These are phyloP conservation scores for Viridothelium virens DNA, from an alignment of 495 filamentous ascomycete species.

Conservation along the genomic window DNA sequence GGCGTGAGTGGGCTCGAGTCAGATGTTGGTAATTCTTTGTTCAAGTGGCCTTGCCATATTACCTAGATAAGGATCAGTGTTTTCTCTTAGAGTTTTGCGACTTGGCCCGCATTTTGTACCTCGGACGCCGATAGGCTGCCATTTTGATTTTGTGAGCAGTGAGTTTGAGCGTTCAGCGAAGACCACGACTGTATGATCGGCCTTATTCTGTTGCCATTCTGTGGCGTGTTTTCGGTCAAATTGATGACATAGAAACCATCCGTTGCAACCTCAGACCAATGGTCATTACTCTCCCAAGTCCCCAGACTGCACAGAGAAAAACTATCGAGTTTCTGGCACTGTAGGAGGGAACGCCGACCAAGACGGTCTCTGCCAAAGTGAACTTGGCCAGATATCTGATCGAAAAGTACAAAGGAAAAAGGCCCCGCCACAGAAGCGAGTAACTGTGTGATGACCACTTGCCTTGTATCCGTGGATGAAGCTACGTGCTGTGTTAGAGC, in stretches of 20 bases:
- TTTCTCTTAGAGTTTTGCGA: not conserved
- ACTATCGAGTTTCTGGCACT: constrained; percentile 38
- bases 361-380: constrained; percentile 82
- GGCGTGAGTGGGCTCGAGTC: constrained; percentile 36
- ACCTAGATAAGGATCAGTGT: constrained; percentile 24
- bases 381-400: constrained; percentile 50
- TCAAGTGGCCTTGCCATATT: constrained; percentile 24
- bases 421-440: constrained; percentile 60
- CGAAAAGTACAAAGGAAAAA: constrained; percentile 86
- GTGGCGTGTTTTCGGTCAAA: constrained; percentile 30
- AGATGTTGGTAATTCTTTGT: constrained; percentile 18
- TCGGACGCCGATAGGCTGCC: too few species aligned
- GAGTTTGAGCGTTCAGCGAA: not conserved
- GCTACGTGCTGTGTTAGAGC: constrained; percentile 24
- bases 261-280: constrained; percentile 75
- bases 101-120: not conserved
- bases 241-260: constrained; percentile 66
- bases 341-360: constrained; percentile 74
- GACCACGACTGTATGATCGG: constrained; percentile 8
- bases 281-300: constrained; percentile 41
- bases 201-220: not conserved
- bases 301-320: constrained; percentile 71
- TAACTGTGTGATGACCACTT: constrained; percentile 8
- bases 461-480: not conserved
- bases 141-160: not conserved